phyloP scores from a whole-genome alignment of 23 red algal species.

The Chondrus crispus region DNA sequence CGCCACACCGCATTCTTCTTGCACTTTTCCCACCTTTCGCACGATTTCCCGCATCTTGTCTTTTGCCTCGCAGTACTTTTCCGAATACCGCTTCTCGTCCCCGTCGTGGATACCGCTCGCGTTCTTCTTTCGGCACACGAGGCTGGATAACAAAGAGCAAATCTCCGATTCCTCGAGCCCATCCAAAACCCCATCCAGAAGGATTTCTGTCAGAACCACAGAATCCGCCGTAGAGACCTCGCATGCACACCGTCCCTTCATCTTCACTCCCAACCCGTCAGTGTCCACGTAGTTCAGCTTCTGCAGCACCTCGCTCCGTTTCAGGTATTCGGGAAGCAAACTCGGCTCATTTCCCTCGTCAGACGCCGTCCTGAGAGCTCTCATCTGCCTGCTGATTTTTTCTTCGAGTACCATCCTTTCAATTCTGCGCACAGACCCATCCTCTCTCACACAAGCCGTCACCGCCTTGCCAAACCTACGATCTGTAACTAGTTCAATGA shows the following conservation, averaged over 20 bases:
- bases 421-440: no score
- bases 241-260: slow-evolving; percentile 87
- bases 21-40: neutral
- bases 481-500: neutral
- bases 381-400: neutral
- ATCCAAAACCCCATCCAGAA: slow-evolving; percentile 67
- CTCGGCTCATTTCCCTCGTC: neutral
- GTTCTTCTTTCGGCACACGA: slow-evolving; percentile 67
- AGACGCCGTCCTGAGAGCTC: neutral
- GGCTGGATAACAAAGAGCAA: slow-evolving; percentile 57
- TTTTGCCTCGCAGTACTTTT: neutral
- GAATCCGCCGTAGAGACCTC: slow-evolving; percentile 80
- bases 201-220: slow-evolving; percentile 63
- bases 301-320: slow-evolving; percentile 61
- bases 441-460: no score
- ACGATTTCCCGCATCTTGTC: neutral
- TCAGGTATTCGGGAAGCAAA: slow-evolving; percentile 55
- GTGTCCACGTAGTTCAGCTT: slow-evolving; percentile 52
- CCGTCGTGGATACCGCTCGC: neutral
- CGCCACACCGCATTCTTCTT: slow-evolving; percentile 53
- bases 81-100: neutral
- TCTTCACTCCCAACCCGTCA: slow-evolving; percentile 38
- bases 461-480: neutral
- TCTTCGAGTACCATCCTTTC: neutral
- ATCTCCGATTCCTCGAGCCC: slow-evolving; percentile 24